Evolutionary conservation across 108 stramenopile genomes (phyloP).

Genomic region (Halocafeteria seosinensis): DNA sequence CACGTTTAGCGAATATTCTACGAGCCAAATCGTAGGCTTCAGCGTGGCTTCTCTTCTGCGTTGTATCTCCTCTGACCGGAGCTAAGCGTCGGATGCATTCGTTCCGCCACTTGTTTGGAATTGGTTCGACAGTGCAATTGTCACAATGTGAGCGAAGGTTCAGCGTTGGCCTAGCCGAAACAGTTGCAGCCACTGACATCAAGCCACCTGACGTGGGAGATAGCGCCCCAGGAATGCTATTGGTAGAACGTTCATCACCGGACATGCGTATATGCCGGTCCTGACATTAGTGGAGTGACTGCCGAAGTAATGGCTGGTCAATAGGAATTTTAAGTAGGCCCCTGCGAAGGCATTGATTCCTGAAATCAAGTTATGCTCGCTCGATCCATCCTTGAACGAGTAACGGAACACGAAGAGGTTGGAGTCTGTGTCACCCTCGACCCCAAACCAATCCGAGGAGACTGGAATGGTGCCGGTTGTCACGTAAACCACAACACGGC

Average conservation of each 20-base stretch:
- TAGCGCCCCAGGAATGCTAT: too few species aligned
- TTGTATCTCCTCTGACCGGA: too few species aligned
- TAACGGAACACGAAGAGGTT: constrained; percentile 89
- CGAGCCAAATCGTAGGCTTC: too few species aligned
- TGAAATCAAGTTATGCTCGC: constrained; percentile 88
- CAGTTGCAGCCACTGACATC: too few species aligned
- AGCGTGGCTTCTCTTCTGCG: too few species aligned
- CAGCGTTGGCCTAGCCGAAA: too few species aligned
- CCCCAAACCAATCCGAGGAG: constrained; percentile 94
- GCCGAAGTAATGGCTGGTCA: constrained; percentile 98
- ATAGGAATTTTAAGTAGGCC: constrained; percentile 93
- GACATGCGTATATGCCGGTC: constrained; percentile 78
- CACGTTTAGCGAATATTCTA: too few species aligned
- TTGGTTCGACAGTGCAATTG: too few species aligned
- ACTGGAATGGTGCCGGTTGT: constrained; percentile 97
- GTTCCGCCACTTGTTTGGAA: too few species aligned
- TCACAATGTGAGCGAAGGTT: too few species aligned
- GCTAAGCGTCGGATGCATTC: too few species aligned
- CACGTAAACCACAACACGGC: constrained; percentile 93
- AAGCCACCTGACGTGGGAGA: too few species aligned
- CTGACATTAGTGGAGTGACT: constrained; percentile 80
- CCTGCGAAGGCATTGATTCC: constrained; percentile 86
- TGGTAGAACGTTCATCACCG: constrained; percentile 81
- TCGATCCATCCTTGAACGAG: constrained; percentile 82
- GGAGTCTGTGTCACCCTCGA: constrained; percentile 82